Percentiles rank a stretch among this genome's conserved stretches.
Conservation (phyloP, 371 early-diverging fungal genomes). For the Mucor lusitanicus region DNA sequence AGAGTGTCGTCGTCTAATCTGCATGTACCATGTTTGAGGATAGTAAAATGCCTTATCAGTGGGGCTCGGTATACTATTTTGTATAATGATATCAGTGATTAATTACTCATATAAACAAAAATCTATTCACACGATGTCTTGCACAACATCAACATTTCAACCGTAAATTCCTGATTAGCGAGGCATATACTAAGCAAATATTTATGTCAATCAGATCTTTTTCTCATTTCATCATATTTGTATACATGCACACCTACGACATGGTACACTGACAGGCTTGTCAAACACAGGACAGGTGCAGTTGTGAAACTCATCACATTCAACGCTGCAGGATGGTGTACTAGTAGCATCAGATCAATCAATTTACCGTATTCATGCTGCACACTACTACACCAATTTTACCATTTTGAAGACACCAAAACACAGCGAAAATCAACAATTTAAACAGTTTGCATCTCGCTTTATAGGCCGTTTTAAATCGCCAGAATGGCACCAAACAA, state of each 20-base stretch:
- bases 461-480: too few species aligned
- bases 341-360: too few species aligned
- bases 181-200: not conserved
- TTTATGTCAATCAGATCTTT: not conserved
- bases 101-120: not conserved
- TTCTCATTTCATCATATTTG: not conserved
- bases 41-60: not conserved
- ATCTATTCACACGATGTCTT: not conserved
- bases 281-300: not conserved
- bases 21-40: not conserved
- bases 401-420: too few species aligned
- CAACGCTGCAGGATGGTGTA: too few species aligned
- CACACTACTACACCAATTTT: too few species aligned
- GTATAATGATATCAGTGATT: not conserved
- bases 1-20: not conserved
- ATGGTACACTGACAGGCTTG: not conserved
- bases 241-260: not conserved
- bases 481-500: too few species aligned
- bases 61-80: not conserved
- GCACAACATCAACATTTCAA: not conserved
- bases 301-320: too few species aligned
- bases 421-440: too few species aligned
- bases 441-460: too few species aligned
- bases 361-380: too few species aligned
- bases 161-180: slow-evolving; percentile 1